Evolutionary conservation across 306 rosid species (phyloP).

Genomic region (Cicer yamashitae): DNA sequence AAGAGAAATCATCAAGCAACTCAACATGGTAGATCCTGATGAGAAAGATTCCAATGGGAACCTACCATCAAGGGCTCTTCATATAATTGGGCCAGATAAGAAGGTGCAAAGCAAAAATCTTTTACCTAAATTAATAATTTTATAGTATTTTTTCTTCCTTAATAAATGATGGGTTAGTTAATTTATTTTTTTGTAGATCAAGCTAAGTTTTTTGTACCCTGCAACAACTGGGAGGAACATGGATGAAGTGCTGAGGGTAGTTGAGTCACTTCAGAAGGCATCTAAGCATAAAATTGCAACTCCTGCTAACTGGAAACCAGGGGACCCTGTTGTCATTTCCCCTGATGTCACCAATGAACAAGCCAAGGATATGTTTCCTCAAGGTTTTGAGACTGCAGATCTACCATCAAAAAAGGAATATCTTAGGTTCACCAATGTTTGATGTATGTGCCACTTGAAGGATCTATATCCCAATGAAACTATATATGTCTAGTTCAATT

Average conservation of each 20-base stretch:
- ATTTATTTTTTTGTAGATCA: conserved; percentile 53
- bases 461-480: background rate
- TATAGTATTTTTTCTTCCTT: background rate
- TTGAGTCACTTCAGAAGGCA: conserved; percentile 79
- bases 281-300: conserved; percentile 67
- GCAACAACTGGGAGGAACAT: conserved; percentile 82
- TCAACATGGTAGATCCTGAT: conserved; percentile 89
- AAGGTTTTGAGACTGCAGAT: conserved; percentile 57
- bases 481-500: too few relatives aligned
- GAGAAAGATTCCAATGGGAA: conserved; percentile 63
- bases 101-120: conserved; percentile 44
- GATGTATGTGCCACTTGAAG: background rate
- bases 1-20: conserved; percentile 71
- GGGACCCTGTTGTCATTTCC: conserved; percentile 58
- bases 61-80: conserved; percentile 85
- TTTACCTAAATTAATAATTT: background rate
- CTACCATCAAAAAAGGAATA: conserved; percentile 75
- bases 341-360: conserved; percentile 65
- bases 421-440: conserved; percentile 68
- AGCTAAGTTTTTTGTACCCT: conserved; percentile 81
- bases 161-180: background rate
- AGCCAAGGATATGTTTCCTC: conserved; percentile 70
- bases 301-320: conserved; percentile 78
- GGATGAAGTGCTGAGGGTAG: conserved; percentile 83
- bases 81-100: conserved; percentile 74